Evolutionary conservation across 352 stramenopile species (phyloP), one percentile per base, ranked within the genome.

Genomic region (Globisporangium middletonii): DNA sequence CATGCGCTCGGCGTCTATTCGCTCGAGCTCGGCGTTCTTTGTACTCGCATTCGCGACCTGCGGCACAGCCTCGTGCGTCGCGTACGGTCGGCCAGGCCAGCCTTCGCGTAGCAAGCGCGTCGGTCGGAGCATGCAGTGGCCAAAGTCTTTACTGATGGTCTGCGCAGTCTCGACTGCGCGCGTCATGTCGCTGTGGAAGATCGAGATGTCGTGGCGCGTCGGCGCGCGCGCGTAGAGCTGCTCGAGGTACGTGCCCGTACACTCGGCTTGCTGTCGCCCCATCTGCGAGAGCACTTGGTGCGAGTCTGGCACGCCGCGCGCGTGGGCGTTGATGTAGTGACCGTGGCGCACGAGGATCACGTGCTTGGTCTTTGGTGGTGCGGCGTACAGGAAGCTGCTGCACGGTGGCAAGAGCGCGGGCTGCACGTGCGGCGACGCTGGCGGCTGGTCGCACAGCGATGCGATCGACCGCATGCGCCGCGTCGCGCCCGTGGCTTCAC

Each of bases 231-330:
- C 75, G 49, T 86, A 81, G 6, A 79, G 63, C 50, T 75, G 64
- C 44, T 80, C 72, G 28, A 95, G 55, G 47, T 91, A 80, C 53
- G 83, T 82, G 30, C 80, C 83, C 11, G 79, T 78, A n/a, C 89
- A 57, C 19, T 77, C 77, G 13, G 83, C 81, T 50, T 94, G 83
- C 52, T 88, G 78, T 15, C 74, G 65, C 4, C 83, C 83, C 69
- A 94, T 88, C 50, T 91, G 78, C 11, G 83, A 92, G 0, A 94
- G 70, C 28, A 94, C 77, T 72, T 92, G 82, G 49, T 91, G 59
- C 23, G 69, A 65, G 33, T 92, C 83, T 1, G 65, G 71, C 2
- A 75, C 72, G 35, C 83, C 64, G 35, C 73, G 81, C 35, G 72
- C 64, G 50, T 92, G 76, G 1, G 83, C 83, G 60, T 92, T 91